Base-by-base conservation (phyloP, 176 grass and related monocot genomes). In the Tillandsia fasciculata region DNA sequence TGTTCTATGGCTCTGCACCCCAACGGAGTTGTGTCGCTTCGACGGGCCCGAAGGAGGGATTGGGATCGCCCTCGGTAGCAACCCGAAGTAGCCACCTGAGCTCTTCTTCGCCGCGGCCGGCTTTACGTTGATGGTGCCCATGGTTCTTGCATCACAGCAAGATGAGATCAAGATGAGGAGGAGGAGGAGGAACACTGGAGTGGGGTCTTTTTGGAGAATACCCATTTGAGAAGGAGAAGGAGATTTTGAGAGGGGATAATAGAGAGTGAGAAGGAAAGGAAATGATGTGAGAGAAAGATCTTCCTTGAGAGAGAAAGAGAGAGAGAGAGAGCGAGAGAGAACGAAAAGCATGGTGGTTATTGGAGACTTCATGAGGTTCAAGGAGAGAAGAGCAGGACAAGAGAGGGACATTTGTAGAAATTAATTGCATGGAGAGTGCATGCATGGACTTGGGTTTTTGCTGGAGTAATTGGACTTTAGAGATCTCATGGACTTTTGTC, bases 1-100 rank as follows among this genome's bases (percentile, higher is more conserved):
- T 59, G 54, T 22, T 59, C 54, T 59, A 14, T 83, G 80, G 66
- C 72, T 81, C 64, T 89, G 79, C 24, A 84, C 67, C 71, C 83
- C 88, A 57, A 96, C 73, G 76, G 92, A 84, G 76, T 96, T 85
- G 82, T 96, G 92, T 74, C 77, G 72, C 85, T 81, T 76, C 8
- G 92, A 96, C 28, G 92, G 83, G 0, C 83, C 86, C 0, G 92
- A 91, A 15, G 86, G 88, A 58, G 86, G 88, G 33, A 85, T 5
- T 1, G 83, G 50, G 29, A 64, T 64, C n/a, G 51, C 50, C 63
- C 83, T 84, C 27, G 92, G 92, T 82, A 96, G 13, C 70, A 85
- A 89, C 17, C 81, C 88, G 3, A 85, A 14, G 84, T 89, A 87
- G 65, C 73, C 72, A 71, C 76, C 87, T 27, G 75, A 66, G 2